Base-by-base conservation (phyloP, 192 early-diverging fungal genomes). In the Oehlia diaphana region DNA sequence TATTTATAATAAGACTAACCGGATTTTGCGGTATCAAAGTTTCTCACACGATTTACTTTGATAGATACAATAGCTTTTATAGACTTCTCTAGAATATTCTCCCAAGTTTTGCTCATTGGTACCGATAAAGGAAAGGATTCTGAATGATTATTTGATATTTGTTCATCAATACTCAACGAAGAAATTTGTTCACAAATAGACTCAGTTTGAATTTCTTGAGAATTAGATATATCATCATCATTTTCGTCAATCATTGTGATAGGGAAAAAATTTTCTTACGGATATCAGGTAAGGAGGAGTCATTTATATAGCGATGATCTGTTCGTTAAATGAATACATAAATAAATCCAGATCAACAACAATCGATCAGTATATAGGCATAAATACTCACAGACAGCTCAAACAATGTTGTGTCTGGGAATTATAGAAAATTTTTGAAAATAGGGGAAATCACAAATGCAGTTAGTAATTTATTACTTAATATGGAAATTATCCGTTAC, bases 21-120 rank as follows among this genome's bases (percentile, higher is more conserved):
- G 71, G 91, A 92, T 16, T 88, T 90, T 81, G 92, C 92, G 0
- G 93, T 93, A 79, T 94, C 93, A 79, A 94, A 94, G 62, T 88
- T 91, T 53, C 92, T 84, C 72, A 94, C 93, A 86, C 91, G 89
- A 68, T 89, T 92, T 12, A 91, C 89, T 76, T 92, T 92, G 76
- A 94, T 93, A 21, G 93, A 92, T 0, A 94, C 90, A 68, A 94
- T 92, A 26, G 93, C 91, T n/a, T 86, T 88, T 61, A 93, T 92
- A 13, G 93, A 90, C 7, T 86, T 84, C 79, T 93, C 92, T 50
- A 94, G 84, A 33, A 90, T 93, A 2, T 84, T 84, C 81, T 94
- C 90, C 93, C 93, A 94, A 71, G 42, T 33, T 66, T 65, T 23
- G 1, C 9, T 13, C 39, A 42, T 42, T 66, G 31, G 12, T 12